These are phyloP conservation scores for Ustilaginoidea virens DNA, from an alignment of 2,329 filamentous ascomycete genomes.

Conservation along the genomic window DNA sequence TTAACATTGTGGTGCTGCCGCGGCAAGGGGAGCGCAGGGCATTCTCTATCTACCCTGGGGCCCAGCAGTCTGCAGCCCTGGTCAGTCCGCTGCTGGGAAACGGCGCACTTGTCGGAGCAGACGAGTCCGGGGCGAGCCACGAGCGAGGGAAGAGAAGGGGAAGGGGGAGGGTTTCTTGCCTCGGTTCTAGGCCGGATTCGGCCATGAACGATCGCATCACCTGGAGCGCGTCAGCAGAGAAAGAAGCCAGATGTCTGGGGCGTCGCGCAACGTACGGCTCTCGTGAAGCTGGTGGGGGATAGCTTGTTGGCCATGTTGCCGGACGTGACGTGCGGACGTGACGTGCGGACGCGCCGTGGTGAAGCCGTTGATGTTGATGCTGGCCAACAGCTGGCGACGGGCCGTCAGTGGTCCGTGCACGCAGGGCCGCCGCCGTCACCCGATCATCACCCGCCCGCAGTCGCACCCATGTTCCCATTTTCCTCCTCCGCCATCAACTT, in stretches of 20 bases:
- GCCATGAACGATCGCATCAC: conserved; percentile 75
- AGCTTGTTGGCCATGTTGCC: conserved; percentile 17
- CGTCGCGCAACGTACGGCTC: conserved; percentile 18
- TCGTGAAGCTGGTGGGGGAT: conserved; percentile 18
- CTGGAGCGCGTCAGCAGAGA: conserved; percentile 24
- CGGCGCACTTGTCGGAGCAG: no score
- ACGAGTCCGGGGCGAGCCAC: no score
- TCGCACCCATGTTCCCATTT: no score
- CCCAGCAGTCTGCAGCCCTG: conserved; percentile 15
- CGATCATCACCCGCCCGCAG: conserved; percentile 6
- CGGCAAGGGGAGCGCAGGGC: neutral
- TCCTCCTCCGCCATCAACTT: no score
- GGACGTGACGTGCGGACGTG: no score
- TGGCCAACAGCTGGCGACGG: no score
- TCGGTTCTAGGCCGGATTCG: conserved; percentile 77
- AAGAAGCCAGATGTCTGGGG: neutral
- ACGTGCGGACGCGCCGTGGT: no score
- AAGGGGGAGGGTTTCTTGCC: conserved; percentile 35
- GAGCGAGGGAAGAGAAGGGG: no score
- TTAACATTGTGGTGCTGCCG: neutral
- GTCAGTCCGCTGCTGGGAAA: no score
- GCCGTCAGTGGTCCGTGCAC: no score
- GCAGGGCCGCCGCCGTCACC: conserved; percentile 3
- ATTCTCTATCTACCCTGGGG: conserved; percentile 9
- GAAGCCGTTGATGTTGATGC: no score